phyloP scores from a whole-genome alignment of 352 stramenopile genomes.

The Paralagenidium karlingii region DNA sequence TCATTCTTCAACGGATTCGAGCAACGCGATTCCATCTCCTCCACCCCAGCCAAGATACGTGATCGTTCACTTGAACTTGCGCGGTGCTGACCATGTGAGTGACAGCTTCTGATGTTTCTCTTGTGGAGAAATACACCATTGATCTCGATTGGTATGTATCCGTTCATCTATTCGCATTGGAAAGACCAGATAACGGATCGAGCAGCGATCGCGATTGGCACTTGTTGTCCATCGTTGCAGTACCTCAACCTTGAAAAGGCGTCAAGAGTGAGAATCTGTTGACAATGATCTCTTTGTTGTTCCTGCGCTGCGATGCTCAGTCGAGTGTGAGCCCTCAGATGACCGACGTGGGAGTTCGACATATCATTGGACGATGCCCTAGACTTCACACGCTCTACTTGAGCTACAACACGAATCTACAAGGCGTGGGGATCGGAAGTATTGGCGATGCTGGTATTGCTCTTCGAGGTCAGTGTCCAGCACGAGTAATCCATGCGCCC shows the following conservation, averaged over 20 bases:
- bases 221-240: slow-evolving; percentile 3
- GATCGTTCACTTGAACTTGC: too few relatives aligned
- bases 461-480: slow-evolving; percentile 22
- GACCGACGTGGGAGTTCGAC: slow-evolving; percentile 36
- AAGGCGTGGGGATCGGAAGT: slow-evolving; percentile 28
- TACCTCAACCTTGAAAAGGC: slow-evolving; percentile 6
- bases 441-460: slow-evolving; percentile 38
- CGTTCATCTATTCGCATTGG: slow-evolving; percentile 1
- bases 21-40: too few relatives aligned
- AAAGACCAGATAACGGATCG: slow-evolving; percentile 8
- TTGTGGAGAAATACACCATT: too few relatives aligned
- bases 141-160: too few relatives aligned
- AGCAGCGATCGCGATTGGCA: slow-evolving; percentile 5
- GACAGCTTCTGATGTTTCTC: too few relatives aligned
- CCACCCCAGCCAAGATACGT: too few relatives aligned
- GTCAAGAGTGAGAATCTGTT: slow-evolving; percentile 1
- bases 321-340: too few relatives aligned
- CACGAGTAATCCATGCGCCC: neutral
- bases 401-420: slow-evolving; percentile 32
- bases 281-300: neutral
- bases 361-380: slow-evolving; percentile 32
- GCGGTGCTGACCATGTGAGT: too few relatives aligned
- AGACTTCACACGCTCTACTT: slow-evolving; percentile 39
- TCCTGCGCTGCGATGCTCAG: too few relatives aligned
- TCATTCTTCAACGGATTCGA: too few relatives aligned